Base-by-base conservation (phyloP, 176 grass and related monocot species). In the Typha latifolia region DNA sequence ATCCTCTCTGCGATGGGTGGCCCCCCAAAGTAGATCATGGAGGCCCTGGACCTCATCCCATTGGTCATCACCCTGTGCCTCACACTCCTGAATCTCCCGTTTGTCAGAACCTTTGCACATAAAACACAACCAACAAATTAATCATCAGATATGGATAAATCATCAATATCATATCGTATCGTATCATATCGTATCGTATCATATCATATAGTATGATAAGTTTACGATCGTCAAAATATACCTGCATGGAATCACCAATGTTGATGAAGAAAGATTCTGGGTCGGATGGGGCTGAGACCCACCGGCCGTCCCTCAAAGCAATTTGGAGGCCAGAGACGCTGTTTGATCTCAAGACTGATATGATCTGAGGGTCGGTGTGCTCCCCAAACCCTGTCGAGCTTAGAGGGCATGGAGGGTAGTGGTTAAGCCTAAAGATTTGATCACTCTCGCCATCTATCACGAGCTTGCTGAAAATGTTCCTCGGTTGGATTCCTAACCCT, bases 201-300 rank as follows among this genome's bases (percentile, higher is more conserved):
- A n/a, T n/a, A n/a, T n/a, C n/a, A n/a, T n/a, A 29, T 29, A 3
- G 27, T 29, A 29, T 29, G 27, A 29, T 29, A 29, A 29, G 27
- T 29, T 29, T 29, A 3, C 27, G 1, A 29, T 29, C 27, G 27
- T 29, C 27, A 29, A 29, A 12, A 12, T 32, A 3, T 77, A 91
- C 95, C 89, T 99, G 95, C 70, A 99, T n/a, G 14, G 83, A 79
- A 67, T 99, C 95, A 11, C 95, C 95, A 51, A 99, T 84, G 80
- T 94, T 99, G 67, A 99, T 81, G 74, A 79, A 94, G 80, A 99
- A 85, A 19, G 95, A 81, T 12, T 94, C 62, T 62, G 74, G 70
- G 77, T 99, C 95, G 5, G 95, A 87, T 0, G 86, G 89, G 59
- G 90, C 95, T 20, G 95, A 87, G 14, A 94, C 77, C 95, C 95